Evolutionary conservation across 306 rosid species (phyloP).

Genomic region (Sicyos edulis): DNA sequence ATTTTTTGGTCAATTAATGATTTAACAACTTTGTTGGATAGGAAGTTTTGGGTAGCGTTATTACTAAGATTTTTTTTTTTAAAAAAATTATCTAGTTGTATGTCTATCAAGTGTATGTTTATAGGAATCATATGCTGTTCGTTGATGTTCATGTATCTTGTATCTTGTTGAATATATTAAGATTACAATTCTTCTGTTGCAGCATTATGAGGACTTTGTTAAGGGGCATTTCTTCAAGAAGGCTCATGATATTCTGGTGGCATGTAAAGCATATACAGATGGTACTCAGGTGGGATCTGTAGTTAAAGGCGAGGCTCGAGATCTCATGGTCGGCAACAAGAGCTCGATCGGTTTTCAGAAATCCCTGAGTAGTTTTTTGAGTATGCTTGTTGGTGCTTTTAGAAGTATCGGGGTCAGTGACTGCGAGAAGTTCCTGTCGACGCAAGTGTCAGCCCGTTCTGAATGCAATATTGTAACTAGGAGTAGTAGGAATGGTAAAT

Average conservation of each 20-base stretch:
- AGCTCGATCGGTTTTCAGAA: conserved; percentile 53
- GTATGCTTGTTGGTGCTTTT: conserved; percentile 43
- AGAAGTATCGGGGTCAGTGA: conserved; percentile 45
- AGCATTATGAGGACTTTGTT: conserved; percentile 74
- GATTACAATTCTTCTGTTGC: conserved; percentile 25
- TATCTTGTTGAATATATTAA: conserved; percentile 19
- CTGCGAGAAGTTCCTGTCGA: conserved; percentile 46
- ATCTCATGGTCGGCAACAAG: conserved; percentile 60
- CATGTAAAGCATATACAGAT: conserved; percentile 67
- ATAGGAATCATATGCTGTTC: background rate
- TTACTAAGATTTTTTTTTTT: background rate
- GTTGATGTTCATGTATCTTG: background rate
- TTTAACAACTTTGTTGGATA: background rate
- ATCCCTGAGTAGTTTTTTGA: conserved; percentile 29
- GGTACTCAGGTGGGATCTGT: conserved; percentile 89
- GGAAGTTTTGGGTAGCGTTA: background rate
- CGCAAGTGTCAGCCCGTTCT: conserved; percentile 16
- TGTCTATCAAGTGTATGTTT: background rate
- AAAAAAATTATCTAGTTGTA: background rate
- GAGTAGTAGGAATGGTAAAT: background rate
- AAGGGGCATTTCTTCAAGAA: conserved; percentile 61
- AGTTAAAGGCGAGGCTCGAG: conserved; percentile 77
- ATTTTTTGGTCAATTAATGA: too few relatives aligned
- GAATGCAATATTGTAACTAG: background rate
- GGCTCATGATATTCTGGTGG: conserved; percentile 61